These are phyloP conservation scores for Ophiocordyceps camponoti-rufipedis DNA, from an alignment of 2,329 filamentous ascomycete genomes.

Conservation along the genomic window DNA sequence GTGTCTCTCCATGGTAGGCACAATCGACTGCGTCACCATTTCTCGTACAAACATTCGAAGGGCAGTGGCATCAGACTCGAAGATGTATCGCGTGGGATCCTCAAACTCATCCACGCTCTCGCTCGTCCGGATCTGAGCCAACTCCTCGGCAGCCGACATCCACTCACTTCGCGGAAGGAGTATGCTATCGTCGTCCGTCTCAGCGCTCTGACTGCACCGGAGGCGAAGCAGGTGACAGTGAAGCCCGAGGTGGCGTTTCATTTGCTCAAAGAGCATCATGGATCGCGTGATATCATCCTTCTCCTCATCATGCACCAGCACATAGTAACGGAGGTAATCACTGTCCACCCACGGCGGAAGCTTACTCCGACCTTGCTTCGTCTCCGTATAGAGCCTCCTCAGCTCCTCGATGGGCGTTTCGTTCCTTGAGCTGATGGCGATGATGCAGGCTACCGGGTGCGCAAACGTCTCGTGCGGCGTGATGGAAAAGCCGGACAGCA, in stretches of 20 bases:
- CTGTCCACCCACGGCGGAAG: slow-evolving; percentile 76
- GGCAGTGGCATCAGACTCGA: slow-evolving; percentile 78
- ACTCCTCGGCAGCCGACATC: slow-evolving; percentile 74
- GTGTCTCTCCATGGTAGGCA: slow-evolving; percentile 90
- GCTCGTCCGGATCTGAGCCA: slow-evolving; percentile 52
- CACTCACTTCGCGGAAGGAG: slow-evolving; percentile 69
- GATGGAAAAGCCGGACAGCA: slow-evolving; percentile 64
- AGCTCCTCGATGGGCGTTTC: slow-evolving; percentile 72
- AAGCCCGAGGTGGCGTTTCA: slow-evolving; percentile 95
- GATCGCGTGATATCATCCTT: slow-evolving; percentile 82
- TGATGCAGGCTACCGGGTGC: slow-evolving; percentile 85
- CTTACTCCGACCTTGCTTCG: slow-evolving; percentile 55
- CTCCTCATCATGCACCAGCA: slow-evolving; percentile 92
- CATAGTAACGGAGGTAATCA: slow-evolving; percentile 89
- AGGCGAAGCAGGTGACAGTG: slow-evolving; percentile 86
- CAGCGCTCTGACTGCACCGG: slow-evolving; percentile 66
- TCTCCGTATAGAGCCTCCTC: slow-evolving; percentile 65
- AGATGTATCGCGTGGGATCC: slow-evolving; percentile 60
- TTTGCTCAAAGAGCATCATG: slow-evolving; percentile 84
- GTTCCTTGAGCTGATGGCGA: slow-evolving; percentile 86
- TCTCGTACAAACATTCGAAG: slow-evolving; percentile 83
- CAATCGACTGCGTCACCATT: slow-evolving; percentile 83
- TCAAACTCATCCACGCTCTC: slow-evolving; percentile 52
- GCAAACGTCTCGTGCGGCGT: slow-evolving; percentile 82
- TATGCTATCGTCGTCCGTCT: slow-evolving; percentile 82